Percentiles rank a stretch among this genome's conserved stretches.
Evolutionary conservation across 805 yeast species (phyloP).

Genomic region (Cyberlindnera petersonii): DNA sequence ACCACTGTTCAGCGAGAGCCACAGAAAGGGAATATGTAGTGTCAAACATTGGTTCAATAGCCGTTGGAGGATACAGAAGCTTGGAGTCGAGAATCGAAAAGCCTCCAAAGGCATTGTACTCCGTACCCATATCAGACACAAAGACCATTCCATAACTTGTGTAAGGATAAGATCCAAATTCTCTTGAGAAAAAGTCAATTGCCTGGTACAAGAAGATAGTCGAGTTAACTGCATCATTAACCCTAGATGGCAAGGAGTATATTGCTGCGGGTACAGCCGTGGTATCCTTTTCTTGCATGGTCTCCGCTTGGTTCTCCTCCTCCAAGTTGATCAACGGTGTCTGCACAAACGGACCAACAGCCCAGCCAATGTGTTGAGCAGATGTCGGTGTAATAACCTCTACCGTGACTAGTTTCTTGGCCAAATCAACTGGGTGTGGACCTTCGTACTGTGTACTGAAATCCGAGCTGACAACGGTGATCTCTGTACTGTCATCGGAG

Average conservation of each 20-base stretch:
- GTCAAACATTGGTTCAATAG: slow-evolving; percentile 73
- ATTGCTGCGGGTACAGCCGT: slow-evolving; percentile 53
- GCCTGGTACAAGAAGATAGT: slow-evolving; percentile 75
- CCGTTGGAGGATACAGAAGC: slow-evolving; percentile 64
- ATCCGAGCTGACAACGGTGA: slow-evolving; percentile 70
- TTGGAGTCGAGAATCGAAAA: slow-evolving; percentile 57
- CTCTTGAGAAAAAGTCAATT: slow-evolving; percentile 76
- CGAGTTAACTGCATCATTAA: slow-evolving; percentile 58
- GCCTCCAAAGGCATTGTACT: slow-evolving; percentile 68
- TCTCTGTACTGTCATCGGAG: slow-evolving; percentile 38
- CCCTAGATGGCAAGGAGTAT: slow-evolving; percentile 59
- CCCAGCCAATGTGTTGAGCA: slow-evolving; percentile 94
- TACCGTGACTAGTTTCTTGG: slow-evolving; percentile 72
- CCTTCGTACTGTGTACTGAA: slow-evolving; percentile 59
- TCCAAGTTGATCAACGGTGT: slow-evolving; percentile 47
- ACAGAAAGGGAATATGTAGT: slow-evolving; percentile 66
- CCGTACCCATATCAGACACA: slow-evolving; percentile 50
- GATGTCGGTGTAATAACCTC: slow-evolving; percentile 79
- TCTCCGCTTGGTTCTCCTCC: slow-evolving; percentile 32
- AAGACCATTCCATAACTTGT: slow-evolving; percentile 76
- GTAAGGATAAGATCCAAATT: slow-evolving; percentile 91
- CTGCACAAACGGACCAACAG: slow-evolving; percentile 81
- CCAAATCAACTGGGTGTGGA: slow-evolving; percentile 70
- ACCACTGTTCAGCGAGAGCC: slow-evolving; percentile 84
- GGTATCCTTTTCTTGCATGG: slow-evolving; percentile 32